Base-by-base conservation (phyloP, 2,329 filamentous ascomycete species). In the Pseudogymnoascus sp. region DNA sequence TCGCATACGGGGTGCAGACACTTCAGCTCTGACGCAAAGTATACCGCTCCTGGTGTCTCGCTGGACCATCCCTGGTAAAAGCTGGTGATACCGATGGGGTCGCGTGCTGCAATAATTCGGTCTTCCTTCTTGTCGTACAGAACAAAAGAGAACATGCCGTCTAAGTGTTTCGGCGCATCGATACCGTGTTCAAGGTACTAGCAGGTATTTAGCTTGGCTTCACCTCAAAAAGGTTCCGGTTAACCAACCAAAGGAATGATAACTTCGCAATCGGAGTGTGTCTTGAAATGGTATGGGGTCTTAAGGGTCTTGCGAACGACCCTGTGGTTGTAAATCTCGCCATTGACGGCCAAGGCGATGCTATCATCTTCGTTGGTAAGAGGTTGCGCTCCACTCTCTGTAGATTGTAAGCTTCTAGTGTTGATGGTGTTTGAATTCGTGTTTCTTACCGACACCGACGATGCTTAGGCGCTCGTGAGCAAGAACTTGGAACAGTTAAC, bases 141-240 rank as follows among this genome's bases (percentile, higher is more conserved):
- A 63, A 99, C 93, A 80, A 96, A 99, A 14, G 93, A 97, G 84
- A 99, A 99, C 95, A 99, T 99, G 81, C 95, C 95, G 76, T 99
- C 95, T 70, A 99, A 87, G 78, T 91, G 83, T 78, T 93, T 95
- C 66, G 95, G 93, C 64, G 93, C 91, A 73, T 98, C 92, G 70
- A 96, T 83, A 72, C 88, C 95, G 84, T 96, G 85, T 78, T 98
- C 87, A 80, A 92, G 84, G 76, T 99, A 99, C 90, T 96, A 60
- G 41, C 62, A 40, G 16, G 31, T 59, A 24, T 43, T 70, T 63
- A 70, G 64, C 37, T 26, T 40, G 22, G 38, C 22, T 28, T 35
- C 12, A 14, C 26, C 10, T 22, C 16, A 16, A 26, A 37, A n/a
- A 16, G 14, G 19, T 11, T 10, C 59, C 4, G 19, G 19, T 16